A percentile compares a stretch with the other conserved stretches of the same genome.
These are phyloP conservation scores for Wallacemonas sp. DNA, from an alignment of 208 protist species.

Conservation along the genomic window DNA sequence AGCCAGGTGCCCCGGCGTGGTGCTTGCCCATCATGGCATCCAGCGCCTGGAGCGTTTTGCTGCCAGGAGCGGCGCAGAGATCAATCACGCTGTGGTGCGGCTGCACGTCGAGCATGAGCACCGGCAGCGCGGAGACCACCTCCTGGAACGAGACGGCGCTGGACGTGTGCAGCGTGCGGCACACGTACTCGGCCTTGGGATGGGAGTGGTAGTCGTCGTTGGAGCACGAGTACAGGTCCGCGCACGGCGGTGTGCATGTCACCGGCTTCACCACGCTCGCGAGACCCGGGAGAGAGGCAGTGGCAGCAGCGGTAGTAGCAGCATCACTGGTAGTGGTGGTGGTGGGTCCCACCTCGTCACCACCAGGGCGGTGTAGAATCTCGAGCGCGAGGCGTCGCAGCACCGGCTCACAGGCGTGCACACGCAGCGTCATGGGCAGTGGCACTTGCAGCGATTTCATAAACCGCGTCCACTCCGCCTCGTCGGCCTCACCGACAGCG, in stretches of 20 bases:
- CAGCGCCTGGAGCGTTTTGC: conserved; percentile 89
- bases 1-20: conserved; percentile 8
- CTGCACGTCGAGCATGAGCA: conserved; percentile 70
- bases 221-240: conserved; percentile 68
- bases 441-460: conserved; percentile 49
- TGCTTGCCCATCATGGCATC: conserved; percentile 70
- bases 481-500: conserved; percentile 10
- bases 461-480: conserved; percentile 72
- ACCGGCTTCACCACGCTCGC: conserved; percentile 41
- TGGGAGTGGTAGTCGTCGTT: conserved; percentile 79
- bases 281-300: conserved; percentile 15
- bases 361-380: conserved; percentile 32
- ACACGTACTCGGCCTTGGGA: conserved; percentile 63
- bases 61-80: conserved; percentile 92
- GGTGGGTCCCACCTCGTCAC: conserved; percentile 2
- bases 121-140: conserved; percentile 84
- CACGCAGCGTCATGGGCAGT: conserved; percentile 86
- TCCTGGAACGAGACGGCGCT: conserved; percentile 90
- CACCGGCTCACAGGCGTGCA: conserved; percentile 73
- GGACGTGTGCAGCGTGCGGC: conserved; percentile 82
- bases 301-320: background rate
- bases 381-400: conserved; percentile 37
- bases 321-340: background rate
- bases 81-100: conserved; percentile 86
- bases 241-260: conserved; percentile 23